Base-by-base conservation (phyloP, 352 stramenopile species). In the Labyrinthula sp. region DNA sequence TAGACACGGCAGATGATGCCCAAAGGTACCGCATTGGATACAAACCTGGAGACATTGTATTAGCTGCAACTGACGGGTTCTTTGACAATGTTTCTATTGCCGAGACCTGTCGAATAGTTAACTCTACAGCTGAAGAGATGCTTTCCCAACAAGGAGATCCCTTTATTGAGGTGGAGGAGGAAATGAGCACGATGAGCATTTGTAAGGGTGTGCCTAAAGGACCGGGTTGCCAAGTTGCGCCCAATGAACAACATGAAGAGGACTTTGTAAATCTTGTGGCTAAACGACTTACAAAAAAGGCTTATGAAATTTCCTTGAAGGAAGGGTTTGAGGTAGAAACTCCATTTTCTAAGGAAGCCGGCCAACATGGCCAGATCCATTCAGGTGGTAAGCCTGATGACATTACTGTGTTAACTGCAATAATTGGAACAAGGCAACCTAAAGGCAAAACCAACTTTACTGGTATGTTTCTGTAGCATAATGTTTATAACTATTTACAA, bases 71-170 rank as follows among this genome's bases (percentile, higher is more conserved):
- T 2, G 83, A 95, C 52, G 83, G 83, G 38, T 59, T 95, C 62
- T 93, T 95, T 62, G 83, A 95, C 61, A 95, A 95, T 57, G 60
- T 95, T n/a, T 79, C 72, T 40, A 68, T 81, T 24, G 62, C 64
- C 25, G 72, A 87, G n/a, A n/a, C n/a, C n/a, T n/a, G n/a, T n/a
- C n/a, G n/a, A n/a, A n/a, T n/a, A n/a, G n/a, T n/a, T n/a, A n/a
- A n/a, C n/a, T n/a, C n/a, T n/a, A n/a, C n/a, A n/a, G n/a, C n/a
- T n/a, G n/a, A n/a, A n/a, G n/a, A n/a, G 41, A 75, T 93, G 47
- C 54, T 68, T 26, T 38, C 38, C 28, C 10, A 10, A 12, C 28
- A 12, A n/a, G 28, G 28, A 10, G 10, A n/a, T n/a, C 10, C n/a
- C 28, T 10, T 12, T n/a, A 12, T 33, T 33, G 28, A 33, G 28